Evolutionary conservation across 2,329 filamentous ascomycete species (phyloP).

Genomic region (Bipolaris oryzae): DNA sequence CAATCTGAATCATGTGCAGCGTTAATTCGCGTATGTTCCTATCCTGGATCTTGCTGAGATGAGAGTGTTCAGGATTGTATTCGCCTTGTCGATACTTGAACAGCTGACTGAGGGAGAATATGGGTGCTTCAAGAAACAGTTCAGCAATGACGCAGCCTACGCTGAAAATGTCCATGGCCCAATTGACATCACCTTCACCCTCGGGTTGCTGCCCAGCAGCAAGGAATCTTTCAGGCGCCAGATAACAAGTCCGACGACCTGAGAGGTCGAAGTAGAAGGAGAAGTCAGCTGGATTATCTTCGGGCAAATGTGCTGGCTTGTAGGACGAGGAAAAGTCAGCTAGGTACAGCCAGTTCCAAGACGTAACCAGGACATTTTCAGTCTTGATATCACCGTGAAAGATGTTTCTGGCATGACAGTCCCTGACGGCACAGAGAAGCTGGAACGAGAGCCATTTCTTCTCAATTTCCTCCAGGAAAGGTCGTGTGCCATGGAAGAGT

Average conservation of each 20-base stretch:
- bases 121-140: slow-evolving; percentile 89
- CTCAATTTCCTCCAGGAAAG: slow-evolving; percentile 95
- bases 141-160: slow-evolving; percentile 96
- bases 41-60: slow-evolving; percentile 86
- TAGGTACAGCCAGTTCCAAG: slow-evolving; percentile 99
- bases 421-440: slow-evolving; percentile 86
- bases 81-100: slow-evolving; percentile 93
- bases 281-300: slow-evolving; percentile 96
- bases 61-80: slow-evolving; percentile 82
- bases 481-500: slow-evolving; percentile 72
- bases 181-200: slow-evolving; percentile 68
- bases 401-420: slow-evolving; percentile 86
- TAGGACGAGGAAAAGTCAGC: slow-evolving; percentile 97
- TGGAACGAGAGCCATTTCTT: slow-evolving; percentile 99
- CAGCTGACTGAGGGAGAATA: slow-evolving; percentile 96
- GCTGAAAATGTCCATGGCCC: slow-evolving; percentile 99
- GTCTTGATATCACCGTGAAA: slow-evolving; percentile 99
- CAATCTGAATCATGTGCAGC: slow-evolving; percentile 92
- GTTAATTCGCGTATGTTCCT: slow-evolving; percentile 86
- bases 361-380: slow-evolving; percentile 94
- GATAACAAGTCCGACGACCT: slow-evolving; percentile 87
- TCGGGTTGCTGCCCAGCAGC: slow-evolving; percentile 70
- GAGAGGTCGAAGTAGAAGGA: slow-evolving; percentile 98
- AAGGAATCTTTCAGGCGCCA: slow-evolving; percentile 91
- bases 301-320: slow-evolving; percentile 90